phyloP scores from a whole-genome alignment of 164 flowering plant species.

The Kalanchoe fedtschenkoi region DNA sequence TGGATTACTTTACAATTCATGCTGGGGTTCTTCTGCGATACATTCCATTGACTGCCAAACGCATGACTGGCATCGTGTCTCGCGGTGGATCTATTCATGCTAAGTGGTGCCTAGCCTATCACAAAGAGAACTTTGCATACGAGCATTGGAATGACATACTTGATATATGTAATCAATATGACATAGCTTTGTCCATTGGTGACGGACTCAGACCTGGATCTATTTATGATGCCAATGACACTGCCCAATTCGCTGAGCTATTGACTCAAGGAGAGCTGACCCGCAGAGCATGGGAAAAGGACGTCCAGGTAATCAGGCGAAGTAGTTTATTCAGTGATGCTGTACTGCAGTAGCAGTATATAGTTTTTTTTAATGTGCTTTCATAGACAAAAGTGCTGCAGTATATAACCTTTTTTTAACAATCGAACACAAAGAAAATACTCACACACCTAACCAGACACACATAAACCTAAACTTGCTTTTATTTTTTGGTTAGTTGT shows the following conservation, averaged over 20 bases:
- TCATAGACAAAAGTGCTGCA: no score
- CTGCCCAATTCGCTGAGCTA: constrained; percentile 99
- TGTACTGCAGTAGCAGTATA: not conserved
- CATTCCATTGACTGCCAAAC: constrained; percentile 90
- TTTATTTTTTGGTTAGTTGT: not conserved
- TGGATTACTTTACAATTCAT: constrained; percentile 97
- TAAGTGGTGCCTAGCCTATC: constrained; percentile 97
- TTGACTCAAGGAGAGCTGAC: constrained; percentile 98
- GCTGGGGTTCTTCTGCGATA: constrained; percentile 95
- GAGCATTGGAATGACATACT: constrained; percentile 99
- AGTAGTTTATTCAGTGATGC: not conserved
- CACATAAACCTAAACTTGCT: no score
- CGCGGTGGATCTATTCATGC: constrained; percentile 99
- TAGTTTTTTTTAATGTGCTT: no score
- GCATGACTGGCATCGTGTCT: constrained; percentile 99
- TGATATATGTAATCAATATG: constrained; percentile 94
- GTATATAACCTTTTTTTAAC: no score
- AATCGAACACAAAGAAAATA: no score
- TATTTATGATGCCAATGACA: constrained; percentile 95
- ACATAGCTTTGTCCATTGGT: constrained; percentile 89
- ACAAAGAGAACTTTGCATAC: constrained; percentile 97
- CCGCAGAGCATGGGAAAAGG: constrained; percentile 97
- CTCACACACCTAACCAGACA: no score
- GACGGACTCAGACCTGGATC: constrained; percentile 99
- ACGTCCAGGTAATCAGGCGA: constrained; percentile 72